Conservation (phyloP, 2,329 filamentous ascomycete genomes). For the Hypoxylon sp. region DNA sequence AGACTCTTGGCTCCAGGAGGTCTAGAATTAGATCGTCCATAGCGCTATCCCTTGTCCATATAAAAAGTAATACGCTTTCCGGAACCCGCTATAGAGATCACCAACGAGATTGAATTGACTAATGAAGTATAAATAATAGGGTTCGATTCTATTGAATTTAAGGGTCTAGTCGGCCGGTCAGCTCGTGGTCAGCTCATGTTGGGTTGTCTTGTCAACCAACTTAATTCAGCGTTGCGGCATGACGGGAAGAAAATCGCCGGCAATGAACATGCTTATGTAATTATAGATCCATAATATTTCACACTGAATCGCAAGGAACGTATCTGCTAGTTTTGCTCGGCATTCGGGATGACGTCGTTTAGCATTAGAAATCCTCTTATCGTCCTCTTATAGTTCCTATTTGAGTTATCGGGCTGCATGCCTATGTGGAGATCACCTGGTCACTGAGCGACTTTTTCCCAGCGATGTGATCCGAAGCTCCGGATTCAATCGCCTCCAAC, state of each 20-base stretch:
- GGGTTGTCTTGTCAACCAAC: neutral
- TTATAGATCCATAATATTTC: neutral
- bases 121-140: neutral
- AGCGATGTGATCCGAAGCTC: constrained; percentile 42
- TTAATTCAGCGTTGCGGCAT: neutral
- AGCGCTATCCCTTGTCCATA: constrained; percentile 14
- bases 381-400: constrained; percentile 28
- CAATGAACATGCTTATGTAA: constrained; percentile 8
- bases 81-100: constrained; percentile 5
- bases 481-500: constrained; percentile 29
- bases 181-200: too few relatives aligned
- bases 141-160: neutral
- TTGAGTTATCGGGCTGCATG: constrained; percentile 26
- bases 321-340: constrained; percentile 12
- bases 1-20: constrained; percentile 24
- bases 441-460: constrained; percentile 43
- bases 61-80: neutral
- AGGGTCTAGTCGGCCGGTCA: neutral
- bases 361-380: constrained; percentile 24
- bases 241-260: neutral
- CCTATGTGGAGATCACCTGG: constrained; percentile 30
- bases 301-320: constrained; percentile 2
- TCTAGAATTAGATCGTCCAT: constrained; percentile 23
- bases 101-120: neutral
- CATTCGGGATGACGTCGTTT: constrained; percentile 38